Base-by-base conservation (phyloP, 495 filamentous ascomycete genomes). In the Xylaria bambusicola region DNA sequence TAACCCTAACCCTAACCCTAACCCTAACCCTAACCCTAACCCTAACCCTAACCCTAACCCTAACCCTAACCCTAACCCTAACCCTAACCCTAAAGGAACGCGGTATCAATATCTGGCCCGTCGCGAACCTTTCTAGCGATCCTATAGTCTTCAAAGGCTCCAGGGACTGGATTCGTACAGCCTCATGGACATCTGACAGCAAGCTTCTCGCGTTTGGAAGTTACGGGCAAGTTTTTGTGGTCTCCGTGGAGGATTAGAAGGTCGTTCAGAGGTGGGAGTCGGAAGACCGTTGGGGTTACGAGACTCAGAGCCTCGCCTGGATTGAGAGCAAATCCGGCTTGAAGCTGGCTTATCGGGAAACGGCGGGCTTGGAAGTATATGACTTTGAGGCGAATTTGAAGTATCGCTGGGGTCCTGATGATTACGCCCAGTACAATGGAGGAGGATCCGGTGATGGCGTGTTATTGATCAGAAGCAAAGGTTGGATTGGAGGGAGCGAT, bases 401-500 rank as follows among this genome's bases (percentile, higher is more conserved):
- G 40, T 42, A 42, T 42, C 40, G 40, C 40, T 42, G 40, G 40
- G 40, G 40, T n/a, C 40, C 40, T 42, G 40, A 42, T n/a, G 40
- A 42, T 42, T 42, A 42, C 40, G 40, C 40, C n/a, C 40, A 42
- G 40, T 42, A 42, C 40, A n/a, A 42, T 42, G 40, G 40, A 12
- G 40, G 40, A 18, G 40, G 40, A n/a, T 42, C 40, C 9, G 40
- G 40, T n/a, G 40, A 42, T 42, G 40, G 15, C 6, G 18, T n/a
- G 8, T 42, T 5, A 12, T 7, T 18, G 40, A 10, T 42, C 40
- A 42, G 18, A 42, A 42, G 40, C 40, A 42, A 42, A 42, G 40
- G 40, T 12, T 42, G 40, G 40, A 42, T 42, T 42, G 40, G 40
- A 42, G 40, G 40, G n/a, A 10, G 6, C 18, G 40, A 42, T 42